Conservation (phyloP, 805 yeast species). For the Yarrowia divulgata region DNA sequence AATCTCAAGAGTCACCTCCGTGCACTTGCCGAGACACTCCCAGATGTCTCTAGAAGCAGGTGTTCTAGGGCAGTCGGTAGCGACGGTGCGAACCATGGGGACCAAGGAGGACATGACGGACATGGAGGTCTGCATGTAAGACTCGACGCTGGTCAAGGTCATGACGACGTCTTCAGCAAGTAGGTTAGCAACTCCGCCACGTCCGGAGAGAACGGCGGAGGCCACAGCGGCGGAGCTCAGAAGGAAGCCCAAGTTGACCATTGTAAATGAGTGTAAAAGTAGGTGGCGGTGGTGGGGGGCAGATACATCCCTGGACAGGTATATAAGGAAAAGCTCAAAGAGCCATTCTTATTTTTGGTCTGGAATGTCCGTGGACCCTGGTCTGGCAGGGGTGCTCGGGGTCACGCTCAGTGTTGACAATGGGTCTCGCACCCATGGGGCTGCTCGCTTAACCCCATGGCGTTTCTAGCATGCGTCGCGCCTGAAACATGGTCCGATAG, state of each 20-base stretch:
- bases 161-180: background rate
- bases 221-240: conserved; percentile 11
- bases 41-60: background rate
- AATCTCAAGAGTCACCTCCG: conserved; percentile 2
- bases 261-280: background rate
- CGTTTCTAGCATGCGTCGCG: too few species aligned
- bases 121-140: background rate
- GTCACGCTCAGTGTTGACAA: too few species aligned
- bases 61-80: conserved; percentile 6
- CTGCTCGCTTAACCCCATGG: too few species aligned
- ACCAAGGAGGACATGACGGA: background rate
- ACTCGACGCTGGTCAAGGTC: background rate
- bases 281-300: background rate
- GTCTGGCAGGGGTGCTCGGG: too few species aligned
- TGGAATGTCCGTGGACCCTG: too few species aligned
- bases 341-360: too few species aligned
- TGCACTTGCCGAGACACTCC: background rate
- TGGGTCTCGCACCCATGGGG: too few species aligned
- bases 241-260: conserved; percentile 15
- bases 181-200: background rate
- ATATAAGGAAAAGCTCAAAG: background rate
- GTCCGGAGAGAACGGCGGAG: background rate
- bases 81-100: background rate
- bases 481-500: too few species aligned
- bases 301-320: background rate